phyloP scores from a whole-genome alignment of 1,284 basidiomycete species.

The Leccinum subatratum region DNA sequence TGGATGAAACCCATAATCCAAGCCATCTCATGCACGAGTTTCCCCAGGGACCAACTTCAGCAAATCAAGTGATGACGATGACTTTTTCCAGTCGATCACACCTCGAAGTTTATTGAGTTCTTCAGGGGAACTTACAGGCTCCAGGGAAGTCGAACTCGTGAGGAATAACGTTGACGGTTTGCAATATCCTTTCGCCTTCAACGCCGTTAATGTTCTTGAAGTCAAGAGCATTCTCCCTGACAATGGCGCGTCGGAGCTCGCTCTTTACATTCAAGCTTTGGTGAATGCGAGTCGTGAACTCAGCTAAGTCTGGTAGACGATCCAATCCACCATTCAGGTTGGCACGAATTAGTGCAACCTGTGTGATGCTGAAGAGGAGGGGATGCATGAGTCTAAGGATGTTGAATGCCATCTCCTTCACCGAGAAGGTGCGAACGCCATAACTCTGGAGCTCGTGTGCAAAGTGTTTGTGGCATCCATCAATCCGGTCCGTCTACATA shows the following conservation, averaged over 20 bases:
- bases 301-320: conserved; percentile 89
- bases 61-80: conserved; percentile 92
- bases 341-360: conserved; percentile 98
- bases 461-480: conserved; percentile 94
- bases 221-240: conserved; percentile 91
- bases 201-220: conserved; percentile 89
- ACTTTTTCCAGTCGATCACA: conserved; percentile 95
- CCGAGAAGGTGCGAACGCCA: conserved; percentile 95
- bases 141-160: conserved; percentile 93
- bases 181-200: conserved; percentile 89
- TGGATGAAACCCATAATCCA: too few species aligned
- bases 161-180: conserved; percentile 89
- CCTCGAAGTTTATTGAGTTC: conserved; percentile 80
- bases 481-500: conserved; percentile 85
- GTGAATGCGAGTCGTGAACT: conserved; percentile 86
- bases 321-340: conserved; percentile 98
- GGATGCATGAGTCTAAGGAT: conserved; percentile 98
- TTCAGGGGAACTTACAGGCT: conserved; percentile 59
- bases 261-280: conserved; percentile 73
- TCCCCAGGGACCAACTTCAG: conserved; percentile 98
- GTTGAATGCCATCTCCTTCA: conserved; percentile 99
- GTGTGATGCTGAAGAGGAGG: conserved; percentile 98
- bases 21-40: conserved; percentile 92
- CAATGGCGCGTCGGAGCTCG: conserved; percentile 87
- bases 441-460: conserved; percentile 92